Evolutionary conservation across 2,329 filamentous ascomycete species (phyloP).

Genomic region (Clarireedia sp.): DNA sequence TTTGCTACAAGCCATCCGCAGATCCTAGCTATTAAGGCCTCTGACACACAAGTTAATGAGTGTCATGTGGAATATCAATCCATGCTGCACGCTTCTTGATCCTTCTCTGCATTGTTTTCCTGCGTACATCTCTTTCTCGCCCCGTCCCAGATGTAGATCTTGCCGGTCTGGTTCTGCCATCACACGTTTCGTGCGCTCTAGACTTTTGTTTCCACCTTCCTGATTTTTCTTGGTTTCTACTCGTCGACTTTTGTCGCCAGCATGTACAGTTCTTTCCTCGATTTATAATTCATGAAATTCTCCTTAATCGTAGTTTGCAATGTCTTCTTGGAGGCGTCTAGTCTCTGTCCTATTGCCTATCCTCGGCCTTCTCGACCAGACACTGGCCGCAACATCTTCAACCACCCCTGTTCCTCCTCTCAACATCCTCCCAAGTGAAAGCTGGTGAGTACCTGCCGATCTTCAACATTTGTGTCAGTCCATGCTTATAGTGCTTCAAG

Average conservation of each 20-base stretch:
- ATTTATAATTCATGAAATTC: slow-evolving; percentile 6
- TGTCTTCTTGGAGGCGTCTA: slow-evolving; percentile 8
- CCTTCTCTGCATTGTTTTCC: slow-evolving; percentile 6
- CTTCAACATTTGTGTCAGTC: neutral
- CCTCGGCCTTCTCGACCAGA: slow-evolving; percentile 1
- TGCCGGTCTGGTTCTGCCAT: slow-evolving; percentile 1
- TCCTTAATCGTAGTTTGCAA: slow-evolving; percentile 6
- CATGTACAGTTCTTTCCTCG: slow-evolving; percentile 6
- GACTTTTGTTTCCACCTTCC: neutral
- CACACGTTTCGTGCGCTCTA: slow-evolving; percentile 1
- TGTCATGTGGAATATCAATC: neutral
- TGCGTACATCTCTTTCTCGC: slow-evolving; percentile 3
- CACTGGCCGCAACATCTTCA: slow-evolving; percentile 4
- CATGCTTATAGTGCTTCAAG: neutral
- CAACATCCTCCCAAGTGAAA: slow-evolving; percentile 5
- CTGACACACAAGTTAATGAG: slow-evolving; percentile 4
- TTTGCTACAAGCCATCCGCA: slow-evolving; percentile 4
- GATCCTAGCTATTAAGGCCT: slow-evolving; percentile 4
- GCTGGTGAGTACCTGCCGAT: slow-evolving; percentile 7
- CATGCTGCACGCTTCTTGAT: slow-evolving; percentile 3
- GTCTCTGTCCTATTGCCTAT: slow-evolving; percentile 1
- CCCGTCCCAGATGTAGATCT: neutral
- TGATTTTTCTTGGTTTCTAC: neutral
- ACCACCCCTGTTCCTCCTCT: slow-evolving; percentile 5
- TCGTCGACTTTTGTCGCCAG: slow-evolving; percentile 5